A percentile compares a stretch with the other conserved stretches of the same genome.
phyloP scores from a whole-genome alignment of 768 basidiomycete species.

The Mrakia hoshinonis region DNA sequence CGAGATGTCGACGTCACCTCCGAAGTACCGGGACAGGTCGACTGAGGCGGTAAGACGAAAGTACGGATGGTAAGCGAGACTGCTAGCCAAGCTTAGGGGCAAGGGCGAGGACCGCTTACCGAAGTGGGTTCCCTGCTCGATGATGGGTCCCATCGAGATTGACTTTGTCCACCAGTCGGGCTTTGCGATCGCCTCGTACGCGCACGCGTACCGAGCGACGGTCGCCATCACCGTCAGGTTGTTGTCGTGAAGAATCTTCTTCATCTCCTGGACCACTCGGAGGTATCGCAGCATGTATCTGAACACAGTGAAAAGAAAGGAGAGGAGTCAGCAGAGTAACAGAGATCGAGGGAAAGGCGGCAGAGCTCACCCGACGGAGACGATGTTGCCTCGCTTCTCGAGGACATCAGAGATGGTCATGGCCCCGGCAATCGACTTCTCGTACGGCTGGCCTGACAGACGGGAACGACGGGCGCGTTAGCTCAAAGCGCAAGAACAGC shows the following conservation, averaged over 20 bases:
- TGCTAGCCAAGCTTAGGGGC: background rate
- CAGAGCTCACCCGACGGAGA: conserved; percentile 65
- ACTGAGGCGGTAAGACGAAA: conserved; percentile 20
- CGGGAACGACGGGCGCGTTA: background rate
- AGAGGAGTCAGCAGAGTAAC: background rate
- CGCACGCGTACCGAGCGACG: conserved; percentile 85
- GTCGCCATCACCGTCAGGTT: conserved; percentile 92
- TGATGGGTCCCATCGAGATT: conserved; percentile 37
- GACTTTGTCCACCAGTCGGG: conserved; percentile 92
- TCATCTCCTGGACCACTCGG: conserved; percentile 71
- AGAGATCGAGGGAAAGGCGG: background rate
- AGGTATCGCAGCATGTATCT: conserved; percentile 92
- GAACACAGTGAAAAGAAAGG: background rate
- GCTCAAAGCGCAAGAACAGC: background rate
- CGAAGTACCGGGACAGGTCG: conserved; percentile 93
- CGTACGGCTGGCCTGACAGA: background rate
- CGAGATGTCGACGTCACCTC: conserved; percentile 82
- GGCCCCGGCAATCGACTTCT: conserved; percentile 26
- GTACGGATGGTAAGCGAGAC: background rate
- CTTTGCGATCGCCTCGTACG: conserved; percentile 33
- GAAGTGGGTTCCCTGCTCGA: conserved; percentile 71
- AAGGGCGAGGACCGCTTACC: conserved; percentile 42
- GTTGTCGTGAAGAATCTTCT: conserved; percentile 75
- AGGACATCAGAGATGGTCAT: conserved; percentile 17
- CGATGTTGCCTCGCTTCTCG: conserved; percentile 51